A percentile compares a stretch with the other conserved stretches of the same genome.
Evolutionary conservation across 768 basidiomycete genomes (phyloP).

Genomic region (Leccinum imitatum): DNA sequence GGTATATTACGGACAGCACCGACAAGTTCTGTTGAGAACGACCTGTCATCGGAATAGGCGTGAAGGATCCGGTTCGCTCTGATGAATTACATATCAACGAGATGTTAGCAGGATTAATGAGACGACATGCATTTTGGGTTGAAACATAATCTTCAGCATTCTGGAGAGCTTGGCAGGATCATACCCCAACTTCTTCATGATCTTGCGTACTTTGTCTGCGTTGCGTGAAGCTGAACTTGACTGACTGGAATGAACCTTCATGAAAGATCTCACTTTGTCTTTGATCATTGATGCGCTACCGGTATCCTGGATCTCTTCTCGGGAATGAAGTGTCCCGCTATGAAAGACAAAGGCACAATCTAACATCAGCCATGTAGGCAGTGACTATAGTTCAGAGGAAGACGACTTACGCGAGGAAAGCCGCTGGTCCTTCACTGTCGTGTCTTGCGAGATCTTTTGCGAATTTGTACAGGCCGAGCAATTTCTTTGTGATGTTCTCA

Average conservation of each 20-base stretch:
- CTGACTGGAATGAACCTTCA: conserved; percentile 1
- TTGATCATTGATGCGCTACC: conserved; percentile 26
- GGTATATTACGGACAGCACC: conserved; percentile 43
- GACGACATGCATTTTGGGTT: conserved; percentile 19
- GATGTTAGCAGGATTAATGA: fast-evolving
- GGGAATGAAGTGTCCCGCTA: conserved; percentile 17
- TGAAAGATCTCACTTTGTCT: neutral
- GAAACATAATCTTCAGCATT: neutral
- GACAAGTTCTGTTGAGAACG: conserved; percentile 54
- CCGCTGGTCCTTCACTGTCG: neutral
- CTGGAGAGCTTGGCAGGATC: conserved; percentile 7
- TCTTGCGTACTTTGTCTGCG: neutral
- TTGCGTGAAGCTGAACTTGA: neutral
- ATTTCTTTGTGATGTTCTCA: conserved; percentile 38
- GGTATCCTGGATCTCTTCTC: conserved; percentile 15
- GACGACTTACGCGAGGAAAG: too few species aligned
- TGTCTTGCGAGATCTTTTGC: conserved; percentile 33
- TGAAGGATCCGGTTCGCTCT: conserved; percentile 40
- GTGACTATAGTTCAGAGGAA: too few species aligned
- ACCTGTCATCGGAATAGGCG: conserved; percentile 49
- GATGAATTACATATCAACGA: neutral
- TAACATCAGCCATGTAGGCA: too few species aligned
- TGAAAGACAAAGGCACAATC: too few species aligned
- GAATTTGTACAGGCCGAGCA: conserved; percentile 41
- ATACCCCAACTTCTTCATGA: conserved; percentile 12